Base-by-base conservation (phyloP, 164 flowering plant genomes). In the Nymphaea colorata region DNA sequence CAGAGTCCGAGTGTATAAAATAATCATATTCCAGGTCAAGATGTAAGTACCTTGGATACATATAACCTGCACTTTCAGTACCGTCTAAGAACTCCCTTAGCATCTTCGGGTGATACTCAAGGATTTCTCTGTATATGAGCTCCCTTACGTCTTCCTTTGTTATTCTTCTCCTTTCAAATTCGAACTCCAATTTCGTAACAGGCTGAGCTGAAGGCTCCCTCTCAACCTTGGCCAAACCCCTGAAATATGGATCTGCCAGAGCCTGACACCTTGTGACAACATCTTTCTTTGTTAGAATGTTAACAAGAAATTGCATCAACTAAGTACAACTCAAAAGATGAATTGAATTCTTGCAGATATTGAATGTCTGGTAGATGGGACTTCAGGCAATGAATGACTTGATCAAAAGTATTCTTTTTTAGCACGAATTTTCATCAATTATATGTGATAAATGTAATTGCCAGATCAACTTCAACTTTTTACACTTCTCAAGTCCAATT, bases 131-230 rank as follows among this genome's bases (percentile, higher is more conserved):
- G 66, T 91, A 94, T 42, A 94, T 91, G 62, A 94, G 87, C 77
- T 94, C 99, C 42, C 96, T 75, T 12, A 94, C 93, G 77, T 94
- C 99, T 70, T 91, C 99, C 72, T 94, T 94, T 4, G 91, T 90
- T 69, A 94, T 80, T 80, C 96, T 89, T 60, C 98, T 78, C 59
- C 98, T 84, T 83, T 94, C 98, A 79, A 94, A 94, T 72, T 94
- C 98, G 75, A 94, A 94, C 73, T 94, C 98, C 96, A 94, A 82
- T 76, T 91, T 94, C 8, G 98, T 87, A 43, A 94, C 90, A 17
- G 97, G 97, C 73, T 91, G 98, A 68, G 98, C 86, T 69, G 92
- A 88, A 66, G 97, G 99, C 74, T 94, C 99, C 76, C 98, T 88
- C 77, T 90, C 98, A 63, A 87, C 96, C 77, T 85, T 94, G 67